Percentiles rank a stretch among this genome's conserved stretches.
phyloP scores from a whole-genome alignment of 768 basidiomycete species.

The Hemileccinum impolitum region DNA sequence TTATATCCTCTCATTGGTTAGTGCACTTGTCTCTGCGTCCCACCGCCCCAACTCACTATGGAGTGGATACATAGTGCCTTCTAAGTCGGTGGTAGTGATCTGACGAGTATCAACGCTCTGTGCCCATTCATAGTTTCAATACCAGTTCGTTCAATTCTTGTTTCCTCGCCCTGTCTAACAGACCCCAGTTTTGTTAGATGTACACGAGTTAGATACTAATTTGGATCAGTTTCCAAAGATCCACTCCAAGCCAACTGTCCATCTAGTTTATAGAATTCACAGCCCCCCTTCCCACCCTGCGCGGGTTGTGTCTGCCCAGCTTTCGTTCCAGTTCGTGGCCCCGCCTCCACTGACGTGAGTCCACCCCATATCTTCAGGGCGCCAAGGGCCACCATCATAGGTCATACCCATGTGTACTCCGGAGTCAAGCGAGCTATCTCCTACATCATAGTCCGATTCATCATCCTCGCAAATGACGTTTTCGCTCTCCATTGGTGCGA shows the following conservation, averaged over 20 bases:
- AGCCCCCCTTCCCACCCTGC: constrained; percentile 1
- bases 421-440: constrained; percentile 27
- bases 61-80: constrained; percentile 12
- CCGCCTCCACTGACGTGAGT: constrained; percentile 8
- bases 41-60: background rate
- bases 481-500: constrained; percentile 8
- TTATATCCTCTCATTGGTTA: constrained; percentile 85
- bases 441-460: constrained; percentile 15
- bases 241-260: background rate
- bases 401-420: constrained; percentile 20
- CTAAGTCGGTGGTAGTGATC: constrained; percentile 13
- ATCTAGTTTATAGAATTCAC: background rate
- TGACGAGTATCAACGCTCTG: constrained; percentile 10
- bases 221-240: constrained; percentile 2
- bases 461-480: constrained; percentile 19
- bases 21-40: constrained; percentile 18
- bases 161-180: constrained; percentile 2
- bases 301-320: background rate
- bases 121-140: constrained; percentile 12
- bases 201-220: constrained; percentile 27
- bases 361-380: constrained; percentile 13
- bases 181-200: constrained; percentile 15
- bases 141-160: constrained; percentile 17
- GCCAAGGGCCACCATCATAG: constrained; percentile 2
- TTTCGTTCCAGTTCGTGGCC: constrained; percentile 1